Conservation (phyloP, 1,284 basidiomycete genomes). For the Vanrija sp. region DNA sequence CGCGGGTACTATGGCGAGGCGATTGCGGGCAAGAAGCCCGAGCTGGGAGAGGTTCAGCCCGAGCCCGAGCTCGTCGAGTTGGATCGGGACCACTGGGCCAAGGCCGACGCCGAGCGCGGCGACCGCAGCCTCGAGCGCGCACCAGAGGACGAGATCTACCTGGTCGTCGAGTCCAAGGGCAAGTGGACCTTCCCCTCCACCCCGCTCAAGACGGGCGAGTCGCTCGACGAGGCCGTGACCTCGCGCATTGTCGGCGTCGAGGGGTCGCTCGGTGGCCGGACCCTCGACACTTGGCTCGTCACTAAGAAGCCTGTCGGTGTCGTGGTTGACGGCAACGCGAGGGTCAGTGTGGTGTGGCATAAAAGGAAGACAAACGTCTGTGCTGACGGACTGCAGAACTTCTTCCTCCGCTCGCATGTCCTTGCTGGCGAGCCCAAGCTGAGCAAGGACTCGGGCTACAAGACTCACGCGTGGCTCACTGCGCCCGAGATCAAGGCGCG, state of each 20-base stretch:
- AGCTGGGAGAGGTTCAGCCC: slow-evolving; percentile 57
- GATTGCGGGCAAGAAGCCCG: slow-evolving; percentile 55
- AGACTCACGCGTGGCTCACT: slow-evolving; percentile 40
- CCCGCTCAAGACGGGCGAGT: slow-evolving; percentile 29
- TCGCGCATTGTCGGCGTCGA: slow-evolving; percentile 30
- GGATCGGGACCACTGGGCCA: slow-evolving; percentile 31
- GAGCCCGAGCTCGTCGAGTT: slow-evolving; percentile 47
- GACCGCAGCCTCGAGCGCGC: slow-evolving; percentile 72
- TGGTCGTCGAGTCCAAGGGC: slow-evolving; percentile 62
- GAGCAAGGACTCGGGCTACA: slow-evolving; percentile 24
- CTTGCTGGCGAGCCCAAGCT: slow-evolving; percentile 42
- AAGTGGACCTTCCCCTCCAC: slow-evolving; percentile 71
- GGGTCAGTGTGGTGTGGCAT: slow-evolving; percentile 26
- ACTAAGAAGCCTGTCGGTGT: slow-evolving; percentile 47
- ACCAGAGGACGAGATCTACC: slow-evolving; percentile 80
- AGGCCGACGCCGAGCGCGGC: slow-evolving; percentile 48
- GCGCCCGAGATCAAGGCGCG: slow-evolving; percentile 34
- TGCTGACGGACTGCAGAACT: slow-evolving; percentile 31
- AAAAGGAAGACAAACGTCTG: neutral
- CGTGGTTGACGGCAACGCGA: slow-evolving; percentile 26
- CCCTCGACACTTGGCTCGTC: slow-evolving; percentile 48
- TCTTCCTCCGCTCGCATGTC: slow-evolving; percentile 48
- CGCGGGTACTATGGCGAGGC: slow-evolving; percentile 63
- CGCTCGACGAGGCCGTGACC: slow-evolving; percentile 38
- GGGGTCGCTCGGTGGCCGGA: slow-evolving; percentile 34